Percentiles rank a stretch among this genome's conserved stretches.
phyloP scores from a whole-genome alignment of 2,329 filamentous ascomycete species.

The Niveomyces coronatus region DNA sequence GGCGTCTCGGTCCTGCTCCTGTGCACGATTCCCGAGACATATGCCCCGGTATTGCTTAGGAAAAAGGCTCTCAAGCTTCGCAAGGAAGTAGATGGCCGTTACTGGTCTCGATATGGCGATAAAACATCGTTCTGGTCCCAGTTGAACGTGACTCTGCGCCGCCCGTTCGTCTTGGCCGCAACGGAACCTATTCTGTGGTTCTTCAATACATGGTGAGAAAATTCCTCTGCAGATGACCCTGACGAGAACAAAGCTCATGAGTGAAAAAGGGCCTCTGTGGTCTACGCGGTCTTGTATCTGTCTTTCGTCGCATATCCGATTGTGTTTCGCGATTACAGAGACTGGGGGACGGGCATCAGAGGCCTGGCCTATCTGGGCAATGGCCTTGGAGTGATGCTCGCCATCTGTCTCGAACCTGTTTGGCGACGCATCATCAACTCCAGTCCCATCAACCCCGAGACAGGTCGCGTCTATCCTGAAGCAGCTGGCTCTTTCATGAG shows the following conservation, averaged over 20 bases:
- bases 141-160: constrained; percentile 63
- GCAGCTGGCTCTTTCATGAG: constrained; percentile 73
- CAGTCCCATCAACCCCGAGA: constrained; percentile 64
- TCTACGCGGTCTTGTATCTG: constrained; percentile 81
- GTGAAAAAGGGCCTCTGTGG: too few species aligned
- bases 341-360: constrained; percentile 63
- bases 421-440: constrained; percentile 68
- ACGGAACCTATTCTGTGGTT: constrained; percentile 75
- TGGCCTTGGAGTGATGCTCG: constrained; percentile 50
- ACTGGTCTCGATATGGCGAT: constrained; percentile 74
- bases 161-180: constrained; percentile 67
- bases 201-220: constrained; percentile 58
- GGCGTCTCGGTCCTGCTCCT: constrained; percentile 52
- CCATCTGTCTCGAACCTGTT: constrained; percentile 57
- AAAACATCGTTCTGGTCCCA: constrained; percentile 53
- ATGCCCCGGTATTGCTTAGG: constrained; percentile 60
- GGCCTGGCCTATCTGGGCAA: constrained; percentile 71
- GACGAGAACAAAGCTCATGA: too few species aligned
- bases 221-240: constrained; percentile 5
- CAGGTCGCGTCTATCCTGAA: constrained; percentile 65
- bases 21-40: constrained; percentile 60
- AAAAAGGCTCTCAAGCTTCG: constrained; percentile 53
- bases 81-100: constrained; percentile 59
- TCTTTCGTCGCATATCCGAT: constrained; percentile 88
- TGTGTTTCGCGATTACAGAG: constrained; percentile 63